These are phyloP conservation scores for Blakeslea trispora DNA, from an alignment of 371 early-diverging fungal species.

Conservation along the genomic window DNA sequence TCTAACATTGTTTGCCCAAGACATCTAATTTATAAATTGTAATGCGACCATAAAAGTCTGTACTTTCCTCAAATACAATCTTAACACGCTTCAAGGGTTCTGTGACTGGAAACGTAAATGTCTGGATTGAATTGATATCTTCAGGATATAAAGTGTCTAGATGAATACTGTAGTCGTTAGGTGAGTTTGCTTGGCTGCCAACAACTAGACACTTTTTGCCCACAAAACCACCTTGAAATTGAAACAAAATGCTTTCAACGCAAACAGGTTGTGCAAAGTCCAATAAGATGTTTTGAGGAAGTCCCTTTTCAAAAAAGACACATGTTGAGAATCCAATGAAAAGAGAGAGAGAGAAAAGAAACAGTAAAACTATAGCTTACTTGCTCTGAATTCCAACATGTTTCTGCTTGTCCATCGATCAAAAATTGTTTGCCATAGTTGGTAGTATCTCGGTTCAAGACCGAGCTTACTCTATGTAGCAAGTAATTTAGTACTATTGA, in stretches of 20 bases:
- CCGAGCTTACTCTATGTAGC: conserved; percentile 80
- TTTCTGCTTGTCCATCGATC: conserved; percentile 76
- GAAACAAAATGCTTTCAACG: conserved; percentile 53
- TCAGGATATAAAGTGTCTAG: conserved; percentile 61
- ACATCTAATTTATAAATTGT: conserved; percentile 81
- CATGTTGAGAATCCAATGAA: no score
- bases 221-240: conserved; percentile 94
- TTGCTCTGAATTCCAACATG: conserved; percentile 95
- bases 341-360: no score
- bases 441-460: conserved; percentile 76
- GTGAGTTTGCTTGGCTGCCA: conserved; percentile 28
- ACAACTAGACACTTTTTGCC: conserved; percentile 69
- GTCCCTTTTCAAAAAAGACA: no score
- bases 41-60: conserved; percentile 91
- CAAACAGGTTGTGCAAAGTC: conserved; percentile 66
- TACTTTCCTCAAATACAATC: conserved; percentile 73
- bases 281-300: conserved; percentile 79
- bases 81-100: conserved; percentile 50
- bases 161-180: conserved; percentile 50
- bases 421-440: conserved; percentile 84
- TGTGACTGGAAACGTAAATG: conserved; percentile 21
- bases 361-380: no score
- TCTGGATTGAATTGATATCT: conserved; percentile 63
- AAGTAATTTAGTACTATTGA: neutral
- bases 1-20: conserved; percentile 36